phyloP scores from a whole-genome alignment of 2,329 filamentous ascomycete genomes.

The Decorospora gaudefroyi region DNA sequence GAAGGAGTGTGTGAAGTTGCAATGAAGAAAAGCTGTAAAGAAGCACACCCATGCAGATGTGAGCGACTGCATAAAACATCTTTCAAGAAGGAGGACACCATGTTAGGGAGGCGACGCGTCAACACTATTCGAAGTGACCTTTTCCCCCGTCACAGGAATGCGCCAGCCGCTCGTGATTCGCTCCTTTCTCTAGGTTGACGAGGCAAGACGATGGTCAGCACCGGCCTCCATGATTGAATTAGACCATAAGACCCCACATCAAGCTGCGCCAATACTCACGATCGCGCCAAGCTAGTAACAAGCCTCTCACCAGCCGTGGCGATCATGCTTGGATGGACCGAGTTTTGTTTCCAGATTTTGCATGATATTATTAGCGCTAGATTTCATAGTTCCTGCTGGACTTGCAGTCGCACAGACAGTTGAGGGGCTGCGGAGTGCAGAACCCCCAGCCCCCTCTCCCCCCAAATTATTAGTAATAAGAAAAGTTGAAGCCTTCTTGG shows the following conservation, averaged over 20 bases:
- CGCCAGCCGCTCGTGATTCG: constrained; percentile 2
- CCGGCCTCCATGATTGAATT: no score
- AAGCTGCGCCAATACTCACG: constrained; percentile 15
- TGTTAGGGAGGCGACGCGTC: constrained; percentile 14
- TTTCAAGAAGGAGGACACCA: no score
- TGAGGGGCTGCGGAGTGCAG: constrained; percentile 2
- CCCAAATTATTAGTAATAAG: constrained; percentile 9
- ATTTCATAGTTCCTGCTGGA: neutral
- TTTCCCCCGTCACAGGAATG: constrained; percentile 9
- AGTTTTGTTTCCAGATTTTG: constrained; percentile 3
- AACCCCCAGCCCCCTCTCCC: no score
- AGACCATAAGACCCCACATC: constrained; percentile 18
- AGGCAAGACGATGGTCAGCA: no score
- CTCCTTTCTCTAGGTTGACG: neutral
- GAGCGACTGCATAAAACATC: no score
- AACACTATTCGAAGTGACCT: no score
- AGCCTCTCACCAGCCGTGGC: constrained; percentile 10
- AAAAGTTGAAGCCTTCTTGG: neutral
- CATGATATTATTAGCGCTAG: constrained; percentile 3
- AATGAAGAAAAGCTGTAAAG: constrained; percentile 11
- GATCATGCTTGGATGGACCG: constrained; percentile 20
- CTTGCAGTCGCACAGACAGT: neutral
- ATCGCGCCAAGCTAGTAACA: no score
- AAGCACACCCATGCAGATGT: constrained; percentile 1
- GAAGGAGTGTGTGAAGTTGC: constrained; percentile 22